A percentile compares a stretch with the other conserved stretches of the same genome.
Conservation (phyloP, 805 yeast genomes). For the Schwanniomyces occidentalis region DNA sequence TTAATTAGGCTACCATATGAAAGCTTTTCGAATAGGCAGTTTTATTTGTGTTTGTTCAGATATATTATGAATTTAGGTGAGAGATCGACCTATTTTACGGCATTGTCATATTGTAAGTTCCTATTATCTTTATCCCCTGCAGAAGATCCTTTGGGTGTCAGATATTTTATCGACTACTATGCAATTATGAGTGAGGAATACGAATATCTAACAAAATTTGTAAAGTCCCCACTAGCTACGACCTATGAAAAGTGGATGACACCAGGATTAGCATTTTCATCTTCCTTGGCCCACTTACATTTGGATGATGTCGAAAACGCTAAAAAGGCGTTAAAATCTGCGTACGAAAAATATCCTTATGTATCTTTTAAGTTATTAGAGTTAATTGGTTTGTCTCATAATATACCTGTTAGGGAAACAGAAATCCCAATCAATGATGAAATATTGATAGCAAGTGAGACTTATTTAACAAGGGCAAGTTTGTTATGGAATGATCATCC, state of each 20-base stretch:
- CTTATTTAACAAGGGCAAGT: slow-evolving; percentile 59
- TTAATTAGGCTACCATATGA: slow-evolving; percentile 74
- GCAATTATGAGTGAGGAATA: slow-evolving; percentile 66
- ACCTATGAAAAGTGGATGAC: slow-evolving; percentile 69
- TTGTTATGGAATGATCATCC: slow-evolving; percentile 53
- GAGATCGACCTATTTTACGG: slow-evolving; percentile 75
- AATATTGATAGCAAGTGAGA: slow-evolving; percentile 47
- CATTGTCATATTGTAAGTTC: slow-evolving; percentile 71
- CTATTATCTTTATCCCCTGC: slow-evolving; percentile 69
- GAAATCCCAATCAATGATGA: slow-evolving; percentile 25
- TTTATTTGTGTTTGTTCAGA: slow-evolving; percentile 71
- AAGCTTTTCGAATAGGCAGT: slow-evolving; percentile 71
- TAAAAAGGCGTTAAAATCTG: slow-evolving; percentile 42
- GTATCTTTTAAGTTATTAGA: slow-evolving; percentile 53
- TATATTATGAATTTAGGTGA: slow-evolving; percentile 70
- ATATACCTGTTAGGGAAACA: slow-evolving; percentile 20
- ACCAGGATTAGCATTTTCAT: slow-evolving; percentile 68
- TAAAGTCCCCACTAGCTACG: slow-evolving; percentile 53
- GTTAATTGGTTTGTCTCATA: slow-evolving; percentile 38
- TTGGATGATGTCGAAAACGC: slow-evolving; percentile 48
- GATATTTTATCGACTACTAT: slow-evolving; percentile 80
- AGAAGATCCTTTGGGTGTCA: slow-evolving; percentile 82
- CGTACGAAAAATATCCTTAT: slow-evolving; percentile 58
- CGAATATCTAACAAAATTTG: slow-evolving; percentile 58
- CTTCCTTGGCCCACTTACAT: slow-evolving; percentile 60